phyloP scores from a whole-genome alignment of 495 filamentous ascomycete genomes.

The Podospora australis region DNA sequence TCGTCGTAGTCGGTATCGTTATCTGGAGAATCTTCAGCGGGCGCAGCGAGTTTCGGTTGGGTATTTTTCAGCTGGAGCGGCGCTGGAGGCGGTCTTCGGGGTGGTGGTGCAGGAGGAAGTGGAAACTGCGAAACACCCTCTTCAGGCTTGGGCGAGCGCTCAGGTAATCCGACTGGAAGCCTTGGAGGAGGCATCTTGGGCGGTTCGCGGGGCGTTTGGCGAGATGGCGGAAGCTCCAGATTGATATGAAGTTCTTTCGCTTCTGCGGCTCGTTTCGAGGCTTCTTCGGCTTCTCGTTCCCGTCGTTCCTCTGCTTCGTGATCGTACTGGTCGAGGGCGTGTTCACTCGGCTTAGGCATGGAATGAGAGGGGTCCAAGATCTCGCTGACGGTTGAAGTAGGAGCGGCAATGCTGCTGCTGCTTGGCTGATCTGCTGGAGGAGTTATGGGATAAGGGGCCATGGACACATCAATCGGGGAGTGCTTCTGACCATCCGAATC shows the following conservation, averaged over 20 bases:
- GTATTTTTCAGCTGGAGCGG: constrained; percentile 64
- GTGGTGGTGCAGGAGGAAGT: constrained; percentile 46
- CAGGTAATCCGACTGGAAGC: constrained; percentile 33
- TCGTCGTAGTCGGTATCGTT: constrained; percentile 85
- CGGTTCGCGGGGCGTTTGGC: constrained; percentile 40
- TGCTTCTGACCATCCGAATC: constrained; percentile 38
- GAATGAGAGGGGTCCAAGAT: constrained; percentile 43
- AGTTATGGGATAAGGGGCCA: constrained; percentile 53
- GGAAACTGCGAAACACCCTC: constrained; percentile 41
- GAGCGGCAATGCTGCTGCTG: constrained; percentile 16
- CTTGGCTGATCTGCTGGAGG: constrained; percentile 43
- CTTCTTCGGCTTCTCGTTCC: constrained; percentile 36
- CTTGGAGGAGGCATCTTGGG: constrained; percentile 38
- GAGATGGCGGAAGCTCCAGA: constrained; percentile 40
- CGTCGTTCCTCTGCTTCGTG: constrained; percentile 42
- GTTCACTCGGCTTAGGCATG: constrained; percentile 49
- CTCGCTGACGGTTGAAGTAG: constrained; percentile 32
- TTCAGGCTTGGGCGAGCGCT: constrained; percentile 38
- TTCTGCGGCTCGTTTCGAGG: constrained; percentile 33
- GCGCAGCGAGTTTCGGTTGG: constrained; percentile 37
- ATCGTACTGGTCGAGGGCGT: constrained; percentile 47
- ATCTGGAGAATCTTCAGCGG: constrained; percentile 49
- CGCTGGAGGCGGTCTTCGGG: constrained; percentile 76
- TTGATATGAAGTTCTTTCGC: constrained; percentile 40
- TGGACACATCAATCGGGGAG: constrained; percentile 45